Evolutionary conservation across 1,139 yeast species (phyloP), one percentile per base, ranked within the genome.

Genomic region (Yamadazyma atmosphaerica): DNA sequence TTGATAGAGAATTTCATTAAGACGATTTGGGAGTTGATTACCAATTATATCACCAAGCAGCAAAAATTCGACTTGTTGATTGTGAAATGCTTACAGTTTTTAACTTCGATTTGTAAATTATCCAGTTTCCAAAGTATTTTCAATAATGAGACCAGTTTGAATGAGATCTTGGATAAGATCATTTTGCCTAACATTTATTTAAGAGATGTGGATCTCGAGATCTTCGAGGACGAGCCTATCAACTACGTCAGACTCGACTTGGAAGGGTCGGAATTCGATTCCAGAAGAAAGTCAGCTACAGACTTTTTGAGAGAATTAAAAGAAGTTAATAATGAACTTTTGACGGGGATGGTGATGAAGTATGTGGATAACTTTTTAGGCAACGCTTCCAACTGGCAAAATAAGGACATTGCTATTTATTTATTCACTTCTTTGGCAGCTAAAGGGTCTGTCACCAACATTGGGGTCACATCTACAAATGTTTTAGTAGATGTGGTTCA

Each of bases 211-310:
- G 99, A 94, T 57, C 89, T 88, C 54, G 98, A 94, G 59, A 61
- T 83, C 47, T 92, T 94, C 61, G 98, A 92, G 63, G 98, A 94
- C 61, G 98, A 94, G 56, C 98, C 98, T 29, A 84, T 92, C 38
- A 94, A 87, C 52, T 94, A 74, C 56, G 92, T 89, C 14, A 77
- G 98, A 54, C 77, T 95, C 43, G 98, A 94, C 61, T 69, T 94
- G 40, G 98, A 92, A 65, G 98, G 98, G 3, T 83, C 96, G 0
- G 98, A 92, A 56, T 79, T 85, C 26, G 98, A 90, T 54, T 85
- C 97, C 1, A 79, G 98, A 61, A 77, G 98, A 61, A 80, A 95
- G 51, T 81, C 96, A 0, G 84, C 97, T 12, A 86, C 95, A 1
- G 97, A 89, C 54, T 89, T 94, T 54, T 69, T 94, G 49, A 78